A percentile compares a stretch with the other conserved stretches of the same genome.
These are phyloP conservation scores for Ascochyta fabae DNA, from an alignment of 2,329 filamentous ascomycete genomes.

Conservation along the genomic window DNA sequence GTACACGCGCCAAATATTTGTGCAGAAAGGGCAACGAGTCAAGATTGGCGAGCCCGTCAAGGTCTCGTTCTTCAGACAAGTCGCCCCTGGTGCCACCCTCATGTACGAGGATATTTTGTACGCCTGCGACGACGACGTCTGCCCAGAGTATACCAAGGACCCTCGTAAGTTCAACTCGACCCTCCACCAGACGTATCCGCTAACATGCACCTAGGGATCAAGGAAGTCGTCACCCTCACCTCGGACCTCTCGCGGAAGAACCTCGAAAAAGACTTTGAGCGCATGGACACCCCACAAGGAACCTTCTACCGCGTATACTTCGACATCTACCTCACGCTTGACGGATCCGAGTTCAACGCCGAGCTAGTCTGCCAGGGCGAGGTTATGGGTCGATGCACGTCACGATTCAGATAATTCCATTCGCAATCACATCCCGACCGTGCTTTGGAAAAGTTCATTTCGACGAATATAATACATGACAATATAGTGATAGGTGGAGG, in stretches of 20 bases:
- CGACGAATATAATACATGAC: constrained; percentile 4
- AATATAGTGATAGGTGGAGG: constrained; percentile 1
- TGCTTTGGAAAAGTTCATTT: constrained; percentile 4
- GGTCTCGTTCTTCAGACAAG: constrained; percentile 97
- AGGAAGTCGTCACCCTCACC: constrained; percentile 97
- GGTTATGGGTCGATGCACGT: constrained; percentile 96
- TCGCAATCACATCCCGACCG: not conserved
- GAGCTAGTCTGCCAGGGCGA: constrained; percentile 99
- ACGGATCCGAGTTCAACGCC: constrained; percentile 97
- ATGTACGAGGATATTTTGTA: constrained; percentile 99
- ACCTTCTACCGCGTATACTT: constrained; percentile 69
- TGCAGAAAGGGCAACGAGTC: constrained; percentile 97
- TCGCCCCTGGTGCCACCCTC: constrained; percentile 92
- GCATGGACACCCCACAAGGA: constrained; percentile 98
- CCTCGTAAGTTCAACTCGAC: constrained; percentile 74
- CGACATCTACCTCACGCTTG: constrained; percentile 83
- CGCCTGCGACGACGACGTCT: constrained; percentile 96
- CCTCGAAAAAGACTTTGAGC: constrained; percentile 97
- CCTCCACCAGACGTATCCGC: not conserved
- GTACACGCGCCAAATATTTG: constrained; percentile 97
- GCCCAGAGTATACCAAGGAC: constrained; percentile 98
- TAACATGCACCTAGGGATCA: constrained; percentile 73
- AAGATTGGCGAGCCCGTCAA: constrained; percentile 99
- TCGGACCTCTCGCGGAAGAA: constrained; percentile 98
- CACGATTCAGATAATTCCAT: constrained; percentile 73